Evolutionary conservation across 495 filamentous ascomycete species (phyloP).

Genomic region (Lepidopterella palustris): DNA sequence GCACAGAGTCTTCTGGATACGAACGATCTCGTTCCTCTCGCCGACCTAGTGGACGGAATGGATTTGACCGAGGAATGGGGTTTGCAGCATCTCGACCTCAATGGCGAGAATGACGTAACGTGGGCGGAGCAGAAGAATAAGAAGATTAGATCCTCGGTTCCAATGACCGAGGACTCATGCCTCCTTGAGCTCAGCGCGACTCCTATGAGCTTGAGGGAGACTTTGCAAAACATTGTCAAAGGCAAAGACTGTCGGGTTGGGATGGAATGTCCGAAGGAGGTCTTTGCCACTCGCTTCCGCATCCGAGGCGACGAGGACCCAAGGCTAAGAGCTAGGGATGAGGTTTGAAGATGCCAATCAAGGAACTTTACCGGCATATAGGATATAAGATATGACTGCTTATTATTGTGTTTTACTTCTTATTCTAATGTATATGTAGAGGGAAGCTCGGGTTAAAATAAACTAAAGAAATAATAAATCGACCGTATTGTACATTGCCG

Average conservation of each 20-base stretch:
- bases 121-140: constrained; percentile 27
- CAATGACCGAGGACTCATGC: neutral
- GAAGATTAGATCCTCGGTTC: neutral
- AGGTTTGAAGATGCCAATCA: neutral
- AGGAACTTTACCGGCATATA: neutral
- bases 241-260: neutral
- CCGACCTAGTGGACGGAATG: constrained; percentile 38
- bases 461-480: too few species aligned
- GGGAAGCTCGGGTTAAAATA: too few species aligned
- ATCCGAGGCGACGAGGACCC: neutral
- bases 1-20: constrained; percentile 39
- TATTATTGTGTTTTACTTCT: too few species aligned
- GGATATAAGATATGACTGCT: too few species aligned
- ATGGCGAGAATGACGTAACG: constrained; percentile 35
- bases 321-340: neutral
- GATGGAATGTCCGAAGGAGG: neutral
- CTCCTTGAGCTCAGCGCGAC: neutral
- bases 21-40: constrained; percentile 33
- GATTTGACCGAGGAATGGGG: constrained; percentile 40
- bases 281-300: neutral
- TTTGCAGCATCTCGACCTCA: constrained; percentile 32
- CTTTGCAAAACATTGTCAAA: neutral
- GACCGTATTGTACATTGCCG: too few species aligned
- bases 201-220: neutral
- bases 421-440: too few species aligned